Base-by-base conservation (phyloP, 345 rosid genomes). In the Populus euphratica region DNA sequence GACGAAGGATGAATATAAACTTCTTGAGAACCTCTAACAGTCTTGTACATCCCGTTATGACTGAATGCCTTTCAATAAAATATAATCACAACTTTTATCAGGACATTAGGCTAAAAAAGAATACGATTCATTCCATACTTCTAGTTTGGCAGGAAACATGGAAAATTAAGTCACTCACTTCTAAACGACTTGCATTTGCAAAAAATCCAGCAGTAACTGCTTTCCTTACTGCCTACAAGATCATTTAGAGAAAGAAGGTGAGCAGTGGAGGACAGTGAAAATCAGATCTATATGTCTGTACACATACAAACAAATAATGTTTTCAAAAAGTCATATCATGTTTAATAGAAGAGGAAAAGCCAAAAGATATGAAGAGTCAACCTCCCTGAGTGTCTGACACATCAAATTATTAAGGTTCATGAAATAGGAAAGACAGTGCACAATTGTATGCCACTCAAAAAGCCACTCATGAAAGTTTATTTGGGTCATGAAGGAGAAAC, bases 1-100 rank as follows among this genome's bases (percentile, higher is more conserved):
- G 97, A 93, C 23, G 99, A 95, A 0, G 97, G 98, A 82, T 95
- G 99, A 71, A 93, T 89, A 78, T 89, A 85, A 80, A 93, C 96
- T 89, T 95, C 99, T 85, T 90, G 92, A 74, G 92, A 89, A 77
- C 97, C 92, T 86, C 98, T 86, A 18, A 92, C 72, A 8, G 99
- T 93, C 89, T 89, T 93, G 88, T 86, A 95, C 89, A 90, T 88
- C 50, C 98, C 98, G 44, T 80, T 78, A 72, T 90, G 90, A 89
- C 93, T 87, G 80, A 70, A 94, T 75, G 92, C 84, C 98, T 92
- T 52, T 70, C n/a, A 35, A 73, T 63, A 78, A 36, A 64, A 72
- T 44, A 71, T 74, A 78, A 59, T 69, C 67, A 47, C 70, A 41
- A 43, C 8, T 31, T 44, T 77, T 31, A 63, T 82, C 36, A 77